phyloP scores from a whole-genome alignment of 2,329 filamentous ascomycete species.

The Fusarium multiceps region DNA sequence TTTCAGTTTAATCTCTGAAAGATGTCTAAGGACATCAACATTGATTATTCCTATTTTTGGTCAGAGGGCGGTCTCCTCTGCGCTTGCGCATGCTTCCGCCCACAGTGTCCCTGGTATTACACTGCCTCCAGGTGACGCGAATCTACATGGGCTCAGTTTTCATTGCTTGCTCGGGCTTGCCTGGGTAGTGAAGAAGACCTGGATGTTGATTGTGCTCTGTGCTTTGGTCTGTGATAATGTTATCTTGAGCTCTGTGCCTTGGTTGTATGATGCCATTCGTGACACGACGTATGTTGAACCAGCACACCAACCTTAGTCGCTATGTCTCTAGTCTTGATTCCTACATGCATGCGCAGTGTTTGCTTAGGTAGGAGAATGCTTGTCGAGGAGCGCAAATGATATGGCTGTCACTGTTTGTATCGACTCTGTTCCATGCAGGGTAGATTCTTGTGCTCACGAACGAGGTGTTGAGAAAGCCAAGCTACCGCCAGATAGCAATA shows the following conservation, averaged over 20 bases:
- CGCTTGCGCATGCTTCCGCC: conserved; percentile 55
- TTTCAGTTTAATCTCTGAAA: conserved; percentile 97
- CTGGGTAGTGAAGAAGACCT: conserved; percentile 55
- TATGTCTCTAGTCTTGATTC: background rate
- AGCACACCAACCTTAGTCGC: background rate
- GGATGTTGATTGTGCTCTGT: background rate
- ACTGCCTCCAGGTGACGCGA: conserved; percentile 52
- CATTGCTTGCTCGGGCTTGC: conserved; percentile 55
- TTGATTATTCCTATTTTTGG: conserved; percentile 81
- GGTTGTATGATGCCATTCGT: background rate
- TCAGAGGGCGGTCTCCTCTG: conserved; percentile 51
- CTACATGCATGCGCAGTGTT: background rate
- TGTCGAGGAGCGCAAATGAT: background rate
- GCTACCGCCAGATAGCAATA: background rate
- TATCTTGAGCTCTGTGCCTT: background rate
- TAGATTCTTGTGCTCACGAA: background rate
- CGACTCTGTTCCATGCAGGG: conserved; percentile 65
- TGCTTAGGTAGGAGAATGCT: background rate
- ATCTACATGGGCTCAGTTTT: conserved; percentile 49
- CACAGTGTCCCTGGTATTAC: conserved; percentile 57
- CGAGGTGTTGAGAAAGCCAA: background rate
- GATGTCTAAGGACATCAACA: conserved; percentile 75
- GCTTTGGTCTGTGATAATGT: too few relatives aligned
- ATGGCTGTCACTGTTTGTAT: background rate
- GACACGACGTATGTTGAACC: background rate